A percentile compares a stretch with the other conserved stretches of the same genome.
phyloP scores from a whole-genome alignment of 2,329 filamentous ascomycete species.

The Graphiopsis chlorocephala region DNA sequence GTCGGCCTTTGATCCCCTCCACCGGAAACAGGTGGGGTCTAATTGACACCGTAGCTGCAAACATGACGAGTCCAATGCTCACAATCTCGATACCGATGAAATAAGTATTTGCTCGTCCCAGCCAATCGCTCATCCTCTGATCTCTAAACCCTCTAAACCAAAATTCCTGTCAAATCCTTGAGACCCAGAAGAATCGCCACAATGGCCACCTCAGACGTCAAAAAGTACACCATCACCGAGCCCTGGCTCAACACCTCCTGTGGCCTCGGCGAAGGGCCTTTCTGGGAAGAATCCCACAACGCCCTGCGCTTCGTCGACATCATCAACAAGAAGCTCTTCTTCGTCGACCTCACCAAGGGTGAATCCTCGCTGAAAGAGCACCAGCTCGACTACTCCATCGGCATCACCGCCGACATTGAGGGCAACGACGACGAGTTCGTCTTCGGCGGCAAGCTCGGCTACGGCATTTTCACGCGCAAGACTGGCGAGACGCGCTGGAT shows the following conservation, averaged over 20 bases:
- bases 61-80: constrained; percentile 13
- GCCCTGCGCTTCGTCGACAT: constrained; percentile 79
- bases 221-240: constrained; percentile 37
- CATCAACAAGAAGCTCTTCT: constrained; percentile 70
- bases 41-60: constrained; percentile 1
- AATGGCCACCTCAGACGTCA: constrained; percentile 31
- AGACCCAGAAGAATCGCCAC: not conserved
- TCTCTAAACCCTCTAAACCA: no score
- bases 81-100: not conserved
- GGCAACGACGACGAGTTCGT: constrained; percentile 67
- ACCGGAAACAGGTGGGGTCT: not conserved
- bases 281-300: constrained; percentile 65
- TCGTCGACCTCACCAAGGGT: constrained; percentile 63
- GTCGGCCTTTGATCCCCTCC: not conserved
- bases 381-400: constrained; percentile 58
- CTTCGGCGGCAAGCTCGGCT: constrained; percentile 76
- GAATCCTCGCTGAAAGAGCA: constrained; percentile 54
- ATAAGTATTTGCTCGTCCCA: not conserved
- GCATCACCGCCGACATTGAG: constrained; percentile 71
- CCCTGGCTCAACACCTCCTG: constrained; percentile 62
- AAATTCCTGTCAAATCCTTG: no score
- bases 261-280: constrained; percentile 70
- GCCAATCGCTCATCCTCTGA: not conserved
- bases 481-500: constrained; percentile 57
- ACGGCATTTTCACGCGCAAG: constrained; percentile 70